Base-by-base conservation (phyloP, 2,329 filamentous ascomycete species). In the Penicillium corylophilum region DNA sequence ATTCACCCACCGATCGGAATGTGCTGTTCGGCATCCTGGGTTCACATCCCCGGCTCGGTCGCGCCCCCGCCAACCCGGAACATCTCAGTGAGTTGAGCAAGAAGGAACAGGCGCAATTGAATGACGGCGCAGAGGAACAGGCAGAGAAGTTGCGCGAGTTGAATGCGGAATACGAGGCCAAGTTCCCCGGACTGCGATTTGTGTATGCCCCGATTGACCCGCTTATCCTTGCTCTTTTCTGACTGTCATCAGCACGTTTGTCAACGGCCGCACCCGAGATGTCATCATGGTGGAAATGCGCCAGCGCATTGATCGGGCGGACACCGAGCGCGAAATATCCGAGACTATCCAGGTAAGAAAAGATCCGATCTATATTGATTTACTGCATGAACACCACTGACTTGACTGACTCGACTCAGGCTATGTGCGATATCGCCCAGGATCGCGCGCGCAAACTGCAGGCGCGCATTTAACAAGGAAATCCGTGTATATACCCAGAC, bases 371-470 rank as follows among this genome's bases (percentile, higher is more conserved):
- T 18, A 8, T 23, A n/a, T n/a, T n/a, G n/a, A n/a, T n/a, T n/a
- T n/a, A n/a, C n/a, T n/a, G n/a, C 36, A 1, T 28, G 33, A 20
- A n/a, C 16, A 13, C 44, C 7, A 36, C 41, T 56, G 29, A 56
- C 35, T n/a, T 18, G n/a, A 22, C 35, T 20, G 10, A 38, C 10
- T 20, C 13, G 35, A 38, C 16, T 38, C 10, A 90, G 87, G 91
- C 92, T 36, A 96, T 96, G 89, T 90, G 90, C 65, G 88, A 91
- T 63, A 96, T 96, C 66, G 92, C 92, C 26, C 82, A 83, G 46
- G 90, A 96, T 65, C 82, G 92, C 44, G 89, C 87, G 1, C 70
- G 72, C 28, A 95, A 91, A 71, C 70, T 89, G 35, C 66, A 66
- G 45, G 50, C 62, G 29, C 55, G 39, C 29, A 56, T 62, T 29